Base-by-base conservation (phyloP, 83 land plant species). In the Diphasiastrum complanatum region DNA sequence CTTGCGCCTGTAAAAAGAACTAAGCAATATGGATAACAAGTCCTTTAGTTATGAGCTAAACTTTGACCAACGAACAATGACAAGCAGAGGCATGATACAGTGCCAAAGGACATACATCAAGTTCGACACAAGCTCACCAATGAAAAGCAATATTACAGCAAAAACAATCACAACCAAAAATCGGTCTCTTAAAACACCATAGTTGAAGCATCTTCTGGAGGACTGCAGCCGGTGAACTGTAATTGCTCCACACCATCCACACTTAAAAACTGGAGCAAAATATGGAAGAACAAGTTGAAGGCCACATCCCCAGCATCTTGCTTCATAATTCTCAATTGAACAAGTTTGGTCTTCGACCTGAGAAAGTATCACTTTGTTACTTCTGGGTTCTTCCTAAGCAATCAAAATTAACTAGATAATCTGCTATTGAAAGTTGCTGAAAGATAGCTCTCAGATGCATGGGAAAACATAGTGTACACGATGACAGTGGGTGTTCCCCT, bases 231-330 rank as follows among this genome's bases (percentile, higher is more conserved):
- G 81, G 51, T 72, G 64, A 26, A 75, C 67, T 45, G 99, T 82
- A 63, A 95, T 76, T 20, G 99, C 99, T 43, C 99, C 99, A 78
- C 99, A 95, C 84, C 91, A 95, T 37, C 90, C 93, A 71, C 99
- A 89, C 78, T 80, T 95, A 74, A 79, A 95, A 60, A 81, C 56
- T 28, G 85, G 84, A n/a, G 82, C 61, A 61, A 57, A 71, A 0
- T 72, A 73, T 51, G 80, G 69, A 48, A 82, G 79, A 41, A 82
- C 35, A 51, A 95, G 78, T 12, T 68, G 80, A 45, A 85, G 63
- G 4, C 87, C 85, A 75, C 99, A 95, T 11, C 99, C 99, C 99
- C 99, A 89, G 64, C 99, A 95, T 20, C 36, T 67, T n/a, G 84
- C 64, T 65, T 81, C 87, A 25, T 24, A 51, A 18, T n/a, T 48